These are phyloP conservation scores for Fomitopsis palustris DNA, from an alignment of 1,284 basidiomycete species.

Conservation along the genomic window DNA sequence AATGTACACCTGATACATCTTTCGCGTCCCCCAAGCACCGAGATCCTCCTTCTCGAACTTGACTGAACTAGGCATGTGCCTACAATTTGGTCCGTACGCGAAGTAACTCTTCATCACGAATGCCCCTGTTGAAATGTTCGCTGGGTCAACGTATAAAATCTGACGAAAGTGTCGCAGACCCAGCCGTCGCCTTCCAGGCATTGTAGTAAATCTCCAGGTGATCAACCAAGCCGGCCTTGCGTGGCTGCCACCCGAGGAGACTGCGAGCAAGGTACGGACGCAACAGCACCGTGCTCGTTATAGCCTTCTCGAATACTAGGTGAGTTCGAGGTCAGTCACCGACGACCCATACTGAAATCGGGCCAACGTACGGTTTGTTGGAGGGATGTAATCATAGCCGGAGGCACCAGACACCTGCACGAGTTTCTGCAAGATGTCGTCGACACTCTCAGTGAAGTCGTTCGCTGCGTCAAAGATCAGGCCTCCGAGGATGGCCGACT, in stretches of 20 bases:
- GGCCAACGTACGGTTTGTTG: slow-evolving; percentile 35
- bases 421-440: slow-evolving; percentile 41
- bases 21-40: too few species aligned
- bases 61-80: not conserved
- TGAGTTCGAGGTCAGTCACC: slow-evolving; percentile 8
- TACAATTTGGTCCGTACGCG: not conserved
- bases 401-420: slow-evolving; percentile 38
- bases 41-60: too few species aligned
- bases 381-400: slow-evolving; percentile 31
- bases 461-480: slow-evolving; percentile 45
- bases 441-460: slow-evolving; percentile 39
- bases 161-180: slow-evolving; percentile 7
- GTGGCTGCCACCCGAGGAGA: slow-evolving; percentile 45
- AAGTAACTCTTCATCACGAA: not conserved
- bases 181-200: slow-evolving; percentile 32
- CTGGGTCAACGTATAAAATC: not conserved
- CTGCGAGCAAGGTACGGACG: slow-evolving; percentile 43
- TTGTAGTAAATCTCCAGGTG: slow-evolving; percentile 43
- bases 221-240: slow-evolving; percentile 42
- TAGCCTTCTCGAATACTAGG: slow-evolving; percentile 31
- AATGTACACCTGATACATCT: too few species aligned
- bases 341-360: slow-evolving; percentile 9
- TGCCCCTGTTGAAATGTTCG: not conserved
- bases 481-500: slow-evolving; percentile 36
- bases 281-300: slow-evolving; percentile 26